Base-by-base conservation (phyloP, 2,329 filamentous ascomycete genomes). In the Aspergillus puulaauensis region DNA sequence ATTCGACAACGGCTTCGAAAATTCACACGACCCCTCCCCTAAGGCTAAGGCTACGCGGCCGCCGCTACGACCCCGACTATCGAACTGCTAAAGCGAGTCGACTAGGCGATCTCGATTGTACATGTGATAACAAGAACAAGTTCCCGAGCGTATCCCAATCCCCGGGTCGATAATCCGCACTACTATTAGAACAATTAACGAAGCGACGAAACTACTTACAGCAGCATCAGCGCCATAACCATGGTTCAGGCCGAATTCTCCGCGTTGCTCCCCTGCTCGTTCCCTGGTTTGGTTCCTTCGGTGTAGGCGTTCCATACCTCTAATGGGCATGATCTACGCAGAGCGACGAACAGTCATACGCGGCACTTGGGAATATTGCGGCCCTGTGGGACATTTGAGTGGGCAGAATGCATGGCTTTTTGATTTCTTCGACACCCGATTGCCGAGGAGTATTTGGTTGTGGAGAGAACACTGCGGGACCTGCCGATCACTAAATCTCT, bases 401-500 rank as follows among this genome's bases (percentile, higher is more conserved):
- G n/a, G 47, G 19, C 23, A 12, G 27, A 31, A 31, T 31, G 27
- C 27, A 31, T 31, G 27, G 9, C 9, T 31, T 31, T 31, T 31
- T 8, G 9, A 31, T 31, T 31, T 31, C 27, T 39, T 49, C 33
- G 33, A 23, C 27, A 31, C 6, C 9, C 14, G 27, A 35, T 35
- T 48, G 45, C 45, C 45, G 45, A 52, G 50, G 40, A 14, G 33
- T 17, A 45, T 52, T 52, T 52, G 50, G 50, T 17, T 23, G 27
- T 17, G 41, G 41, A 39, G 19, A 19, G 19, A 24, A 39, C 12
- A 35, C 12, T 23, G 51, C 43, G 41, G 51, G 51, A 24, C 51
- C 43, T 45, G 51, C 51, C 51, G 51, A 53, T 53, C 51, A 46
- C 24, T 39, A n/a, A 46, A 46, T 45, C 27, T 37, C 27, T 31